Base-by-base conservation (phyloP, 2,329 filamentous ascomycete genomes). In the Clarireedia paspali region DNA sequence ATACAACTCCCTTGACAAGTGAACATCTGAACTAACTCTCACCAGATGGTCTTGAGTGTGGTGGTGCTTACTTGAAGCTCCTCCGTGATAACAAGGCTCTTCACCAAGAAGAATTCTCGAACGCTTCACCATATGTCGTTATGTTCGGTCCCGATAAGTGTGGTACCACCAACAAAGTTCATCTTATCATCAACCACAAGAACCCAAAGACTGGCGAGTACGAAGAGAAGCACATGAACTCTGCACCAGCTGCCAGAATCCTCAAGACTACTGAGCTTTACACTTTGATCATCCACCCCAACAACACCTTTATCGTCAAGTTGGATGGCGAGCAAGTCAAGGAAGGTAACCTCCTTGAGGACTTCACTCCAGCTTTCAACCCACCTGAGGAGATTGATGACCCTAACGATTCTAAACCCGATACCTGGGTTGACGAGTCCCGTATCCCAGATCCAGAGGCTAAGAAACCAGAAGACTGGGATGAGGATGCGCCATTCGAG, bases 91-190 rank as follows among this genome's bases (percentile, higher is more conserved):
- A 94, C 82, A 91, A 92, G 80, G 88, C 89, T 73, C 90, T 99
- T 68, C 90, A 96, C 79, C 84, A 89, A 69, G 92, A 97, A 64
- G 94, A 99, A 79, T 99, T 99, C 80, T 90, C 89, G 74, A 97
- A 99, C 77, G 84, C 87, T 60, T 96, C 92, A 45, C 94, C 94
- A 49, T 99, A 99, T 72, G 89, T 99, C 66, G 95, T 99, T 82
- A 99, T 99, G 94, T 99, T 99, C 72, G 94, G 94, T 66, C 94
- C 94, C 67, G 94, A 99, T 81, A 97, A 97, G 87, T 99, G 94
- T 74, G 94, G 94, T 74, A 83, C 90, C 72, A 97, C 90, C 75
- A 99, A 99, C 87, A 97, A 97, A 87, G 89, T 95, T 53, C 82
- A 84, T 75, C 96, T 99, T 79, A 99, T 99, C 75, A 95, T 99